Percentiles rank a stretch among this genome's conserved stretches.
These are phyloP conservation scores for Phytopythium sindhum DNA, from an alignment of 352 stramenopile species.

Conservation along the genomic window DNA sequence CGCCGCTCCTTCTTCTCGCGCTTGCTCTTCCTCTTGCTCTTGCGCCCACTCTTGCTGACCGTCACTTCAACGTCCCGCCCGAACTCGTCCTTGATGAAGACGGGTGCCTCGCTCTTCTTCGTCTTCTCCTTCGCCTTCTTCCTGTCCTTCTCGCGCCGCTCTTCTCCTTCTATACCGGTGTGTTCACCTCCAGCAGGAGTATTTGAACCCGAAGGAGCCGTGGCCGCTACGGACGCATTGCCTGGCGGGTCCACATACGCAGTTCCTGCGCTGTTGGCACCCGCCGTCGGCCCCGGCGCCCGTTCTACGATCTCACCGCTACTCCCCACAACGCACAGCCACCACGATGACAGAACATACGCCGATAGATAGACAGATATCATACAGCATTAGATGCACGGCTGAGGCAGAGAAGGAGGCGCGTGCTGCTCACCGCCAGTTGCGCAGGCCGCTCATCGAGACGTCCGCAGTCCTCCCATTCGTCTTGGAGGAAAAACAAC, in stretches of 20 bases:
- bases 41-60: slow-evolving; percentile 16
- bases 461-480: background rate
- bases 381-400: background rate
- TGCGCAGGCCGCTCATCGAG: slow-evolving; percentile 29
- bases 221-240: background rate
- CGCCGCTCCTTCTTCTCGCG: slow-evolving; percentile 12
- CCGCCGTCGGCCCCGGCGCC: background rate
- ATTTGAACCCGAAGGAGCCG: background rate
- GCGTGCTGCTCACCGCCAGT: slow-evolving; percentile 31
- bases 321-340: background rate
- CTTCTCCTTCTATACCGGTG: background rate
- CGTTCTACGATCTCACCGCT: slow-evolving; percentile 32
- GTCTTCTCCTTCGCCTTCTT: slow-evolving; percentile 11
- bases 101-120: slow-evolving; percentile 19
- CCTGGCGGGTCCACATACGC: background rate
- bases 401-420: background rate
- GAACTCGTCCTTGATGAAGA: slow-evolving; percentile 74
- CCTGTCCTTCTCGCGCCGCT: background rate
- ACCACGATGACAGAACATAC: background rate
- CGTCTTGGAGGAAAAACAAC: background rate
- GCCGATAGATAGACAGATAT: background rate
- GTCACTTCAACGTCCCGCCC: slow-evolving; percentile 54
- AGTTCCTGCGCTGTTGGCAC: background rate
- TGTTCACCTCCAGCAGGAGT: background rate
- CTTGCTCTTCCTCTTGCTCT: slow-evolving; percentile 15